Evolutionary conservation across 805 yeast species (phyloP), one percentile per base, ranked within the genome.

Genomic region (Cyberlindnera suaveolens): DNA sequence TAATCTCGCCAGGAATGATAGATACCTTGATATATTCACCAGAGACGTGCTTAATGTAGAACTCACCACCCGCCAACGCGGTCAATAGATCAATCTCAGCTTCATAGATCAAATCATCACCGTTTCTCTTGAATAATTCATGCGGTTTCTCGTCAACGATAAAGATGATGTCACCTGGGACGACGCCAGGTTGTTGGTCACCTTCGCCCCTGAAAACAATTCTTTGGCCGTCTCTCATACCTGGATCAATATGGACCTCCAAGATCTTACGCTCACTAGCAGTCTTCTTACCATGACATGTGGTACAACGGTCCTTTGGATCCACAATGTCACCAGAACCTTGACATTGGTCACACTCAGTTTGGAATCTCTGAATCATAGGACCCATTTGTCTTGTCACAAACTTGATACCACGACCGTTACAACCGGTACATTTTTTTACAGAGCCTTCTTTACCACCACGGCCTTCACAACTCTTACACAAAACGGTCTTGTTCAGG

Each of bases 301-400:
- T 60, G 56, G 78, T 78, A 80, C 99, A 93, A 60, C 89, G 78
- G 69, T 88, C 96, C 71, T 84, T 84, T 42, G 90, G 75, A 64
- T 84, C 80, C 61, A 89, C 77, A 51, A 83, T 84, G 65, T 85
- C 91, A 64, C 99, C 99, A 47, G 83, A 74, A 63, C 98, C 99
- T 53, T 79, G 70, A 80, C 99, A 93, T 46, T 68, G 82, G 55
- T 85, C 91, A 84, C 99, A 93, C 42, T 80, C 81, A 37, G 95
- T 80, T 72, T 93, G 98, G 80, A 86, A 86, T 75, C 96, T 85
- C 74, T 93, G 99, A 60, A 93, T 85, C 90, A 93, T 88, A 53
- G 96, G 96, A 57, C 99, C 99, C 96, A 93, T 90, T 70, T 93
- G 98, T 73, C 96, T 85, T 41, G 96, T 87, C 53, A 89, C 84